Percentiles rank a stretch among this genome's conserved stretches.
phyloP scores from a whole-genome alignment of 2,329 filamentous ascomycete species.

The Colletotrichum somersetense region DNA sequence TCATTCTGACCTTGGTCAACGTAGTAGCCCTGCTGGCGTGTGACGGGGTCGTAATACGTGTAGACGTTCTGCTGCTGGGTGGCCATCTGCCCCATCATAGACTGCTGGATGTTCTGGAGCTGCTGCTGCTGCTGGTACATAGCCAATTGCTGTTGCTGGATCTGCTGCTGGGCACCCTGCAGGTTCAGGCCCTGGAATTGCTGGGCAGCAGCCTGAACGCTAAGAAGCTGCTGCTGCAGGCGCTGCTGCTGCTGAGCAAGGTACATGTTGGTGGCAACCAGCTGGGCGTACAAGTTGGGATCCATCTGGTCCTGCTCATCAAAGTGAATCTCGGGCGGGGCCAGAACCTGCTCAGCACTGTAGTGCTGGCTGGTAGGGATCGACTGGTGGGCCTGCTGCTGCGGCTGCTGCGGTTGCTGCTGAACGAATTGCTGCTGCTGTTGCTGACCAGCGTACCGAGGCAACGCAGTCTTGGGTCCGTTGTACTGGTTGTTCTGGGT shows the following conservation, averaged over 20 bases:
- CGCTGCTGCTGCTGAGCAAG: slow-evolving; percentile 95
- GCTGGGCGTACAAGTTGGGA: slow-evolving; percentile 86
- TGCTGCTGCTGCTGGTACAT: slow-evolving; percentile 60
- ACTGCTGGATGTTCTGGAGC: slow-evolving; percentile 62
- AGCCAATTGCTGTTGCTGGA: slow-evolving; percentile 59
- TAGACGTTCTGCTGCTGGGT: slow-evolving; percentile 79
- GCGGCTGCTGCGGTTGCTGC: slow-evolving; percentile 45
- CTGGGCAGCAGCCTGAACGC: slow-evolving; percentile 84
- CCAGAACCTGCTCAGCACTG: slow-evolving; percentile 85
- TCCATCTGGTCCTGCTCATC: slow-evolving; percentile 83
- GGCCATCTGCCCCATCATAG: slow-evolving; percentile 43
- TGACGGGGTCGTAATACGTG: slow-evolving; percentile 86
- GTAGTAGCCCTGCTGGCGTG: slow-evolving; percentile 85
- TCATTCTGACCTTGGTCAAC: slow-evolving; percentile 73
- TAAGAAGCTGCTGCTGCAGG: slow-evolving; percentile 91
- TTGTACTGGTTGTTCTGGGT: slow-evolving; percentile 59
- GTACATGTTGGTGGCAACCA: slow-evolving; percentile 92
- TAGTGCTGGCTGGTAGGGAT: slow-evolving; percentile 61
- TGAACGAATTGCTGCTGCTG: slow-evolving; percentile 52
- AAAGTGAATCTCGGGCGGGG: slow-evolving; percentile 84
- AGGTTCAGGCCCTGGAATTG: slow-evolving; percentile 85
- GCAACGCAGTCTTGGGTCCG: slow-evolving; percentile 70
- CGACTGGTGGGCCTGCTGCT: slow-evolving; percentile 46
- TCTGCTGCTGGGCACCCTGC: slow-evolving; percentile 63
- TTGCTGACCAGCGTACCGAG: slow-evolving; percentile 58